A percentile compares a stretch with the other conserved stretches of the same genome.
phyloP scores from a whole-genome alignment of 768 basidiomycete species.

The Austroboletus festivus region DNA sequence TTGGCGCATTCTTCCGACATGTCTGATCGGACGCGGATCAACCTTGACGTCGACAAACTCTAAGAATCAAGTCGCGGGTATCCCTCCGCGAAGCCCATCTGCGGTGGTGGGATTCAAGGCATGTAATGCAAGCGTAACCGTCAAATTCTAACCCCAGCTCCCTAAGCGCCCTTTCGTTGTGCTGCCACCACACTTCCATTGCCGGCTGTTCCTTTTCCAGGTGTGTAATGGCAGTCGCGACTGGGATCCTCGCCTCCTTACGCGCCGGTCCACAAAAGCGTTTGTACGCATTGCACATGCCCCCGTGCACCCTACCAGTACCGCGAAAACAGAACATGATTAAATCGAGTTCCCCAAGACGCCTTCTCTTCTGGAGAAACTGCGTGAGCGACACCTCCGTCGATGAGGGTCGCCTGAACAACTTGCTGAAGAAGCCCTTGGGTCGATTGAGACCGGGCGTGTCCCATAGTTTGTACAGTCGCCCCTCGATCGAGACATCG shows the following conservation, averaged over 20 bases:
- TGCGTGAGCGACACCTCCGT: slow-evolving; percentile 11
- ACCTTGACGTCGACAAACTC: slow-evolving; percentile 3
- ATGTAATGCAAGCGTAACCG: slow-evolving; percentile 30
- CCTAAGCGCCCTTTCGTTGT: slow-evolving; percentile 20
- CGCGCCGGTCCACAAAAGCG: slow-evolving; percentile 33
- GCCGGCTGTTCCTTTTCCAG: slow-evolving; percentile 30
- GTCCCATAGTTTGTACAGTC: slow-evolving; percentile 27
- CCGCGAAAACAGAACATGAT: slow-evolving; percentile 24
- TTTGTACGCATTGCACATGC: slow-evolving; percentile 17
- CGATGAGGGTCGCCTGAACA: slow-evolving; percentile 8
- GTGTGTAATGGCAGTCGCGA: slow-evolving; percentile 37
- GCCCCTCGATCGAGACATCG: slow-evolving; percentile 16
- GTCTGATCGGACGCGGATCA: neutral
- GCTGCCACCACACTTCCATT: slow-evolving; percentile 35
- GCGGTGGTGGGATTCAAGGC: slow-evolving; percentile 13
- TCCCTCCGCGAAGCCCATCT: slow-evolving; percentile 17
- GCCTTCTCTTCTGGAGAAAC: slow-evolving; percentile 33
- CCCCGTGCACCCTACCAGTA: slow-evolving; percentile 10
- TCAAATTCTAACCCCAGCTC: slow-evolving; percentile 22
- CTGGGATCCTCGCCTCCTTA: slow-evolving; percentile 29
- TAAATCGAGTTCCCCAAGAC: slow-evolving; percentile 17
- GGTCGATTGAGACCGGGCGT: slow-evolving; percentile 30
- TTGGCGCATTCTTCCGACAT: too few species aligned
- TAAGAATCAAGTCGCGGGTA: slow-evolving; percentile 11
- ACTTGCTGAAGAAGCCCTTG: neutral